phyloP scores from a whole-genome alignment of 2,329 filamentous ascomycete species.

The Lecanicillium sp. region DNA sequence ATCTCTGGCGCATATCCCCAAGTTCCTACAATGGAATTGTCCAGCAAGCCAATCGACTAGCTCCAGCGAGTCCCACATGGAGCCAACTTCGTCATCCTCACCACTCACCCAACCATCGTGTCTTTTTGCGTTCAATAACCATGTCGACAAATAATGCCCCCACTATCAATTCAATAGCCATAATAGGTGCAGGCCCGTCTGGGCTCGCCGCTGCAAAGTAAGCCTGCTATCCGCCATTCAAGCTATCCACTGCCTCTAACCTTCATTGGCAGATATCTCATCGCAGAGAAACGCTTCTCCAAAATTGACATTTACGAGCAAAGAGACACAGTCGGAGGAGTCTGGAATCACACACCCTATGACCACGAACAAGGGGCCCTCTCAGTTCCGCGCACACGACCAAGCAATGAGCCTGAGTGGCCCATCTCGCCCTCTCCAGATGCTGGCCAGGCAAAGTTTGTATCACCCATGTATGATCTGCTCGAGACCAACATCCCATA shows the following conservation, averaged over 20 bases:
- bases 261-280: constrained; percentile 58
- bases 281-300: constrained; percentile 54
- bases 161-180: constrained; percentile 43
- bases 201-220: constrained; percentile 52
- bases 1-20: too few relatives aligned
- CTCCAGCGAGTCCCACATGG: too few relatives aligned
- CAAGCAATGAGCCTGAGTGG: constrained; percentile 33
- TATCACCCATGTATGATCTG: constrained; percentile 63
- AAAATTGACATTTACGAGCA: constrained; percentile 65
- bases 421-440: constrained; percentile 19
- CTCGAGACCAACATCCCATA: constrained; percentile 73
- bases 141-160: neutral
- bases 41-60: too few relatives aligned
- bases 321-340: constrained; percentile 53
- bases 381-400: constrained; percentile 20
- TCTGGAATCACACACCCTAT: constrained; percentile 58
- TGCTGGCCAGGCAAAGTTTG: constrained; percentile 37
- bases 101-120: neutral
- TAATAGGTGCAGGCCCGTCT: constrained; percentile 66
- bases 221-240: neutral
- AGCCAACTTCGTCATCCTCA: too few relatives aligned
- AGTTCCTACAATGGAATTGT: too few relatives aligned
- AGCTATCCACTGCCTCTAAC: too few relatives aligned
- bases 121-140: neutral
- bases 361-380: constrained; percentile 17